Base-by-base conservation (phyloP, 176 grass and related monocot genomes). In the Eragrostis curvula region DNA sequence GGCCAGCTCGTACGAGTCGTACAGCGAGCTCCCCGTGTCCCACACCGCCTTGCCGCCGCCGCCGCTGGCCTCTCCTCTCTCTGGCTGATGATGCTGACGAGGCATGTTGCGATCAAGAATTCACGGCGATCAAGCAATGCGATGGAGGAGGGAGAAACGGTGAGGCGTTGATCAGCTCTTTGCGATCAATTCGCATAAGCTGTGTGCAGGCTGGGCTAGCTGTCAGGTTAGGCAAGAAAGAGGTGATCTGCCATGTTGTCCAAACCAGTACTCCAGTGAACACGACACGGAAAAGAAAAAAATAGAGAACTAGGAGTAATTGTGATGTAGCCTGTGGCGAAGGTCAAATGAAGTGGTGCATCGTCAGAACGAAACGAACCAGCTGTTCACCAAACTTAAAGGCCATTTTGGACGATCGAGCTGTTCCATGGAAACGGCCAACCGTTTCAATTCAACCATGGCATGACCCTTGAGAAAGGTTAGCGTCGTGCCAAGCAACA, bases 1-100 rank as follows among this genome's bases (percentile, higher is more conserved):
- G 60, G 89, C 88, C 68, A 97, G 65, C 81, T 94, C 91, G 64
- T 89, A 89, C 11, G 94, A 97, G 89, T 94, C 87, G 40, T 94
- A 89, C 24, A 97, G 79, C 12, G 89, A 92, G 66, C 91, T 97
- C 16, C 91, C 84, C 85, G 81, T 91, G 81, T 97, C 94, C 81
- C 87, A 94, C n/a, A 83, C 59, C 45, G 41, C 49, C 49, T 32
- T 58, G 47, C 58, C 40, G 20, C 62, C 50, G 17, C 23, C 60
- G 20, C 20, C 41, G 15, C 40, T 16, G 75, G 7, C 12, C 30
- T 5, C 62, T 25, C 28, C 79, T 88, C 25, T 42, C 25, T 29
- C 39, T 29, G 15, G 14, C 20, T 29, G 68, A 9, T 62, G 13
- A 4, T 70, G 73, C 44, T 83, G 57, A 73, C 61, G 76, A 32